Percentiles rank a stretch among this genome's conserved stretches.
phyloP scores from a whole-genome alignment of 1,139 yeast genomes.

The Yamadazyma kanchanaburiensis region DNA sequence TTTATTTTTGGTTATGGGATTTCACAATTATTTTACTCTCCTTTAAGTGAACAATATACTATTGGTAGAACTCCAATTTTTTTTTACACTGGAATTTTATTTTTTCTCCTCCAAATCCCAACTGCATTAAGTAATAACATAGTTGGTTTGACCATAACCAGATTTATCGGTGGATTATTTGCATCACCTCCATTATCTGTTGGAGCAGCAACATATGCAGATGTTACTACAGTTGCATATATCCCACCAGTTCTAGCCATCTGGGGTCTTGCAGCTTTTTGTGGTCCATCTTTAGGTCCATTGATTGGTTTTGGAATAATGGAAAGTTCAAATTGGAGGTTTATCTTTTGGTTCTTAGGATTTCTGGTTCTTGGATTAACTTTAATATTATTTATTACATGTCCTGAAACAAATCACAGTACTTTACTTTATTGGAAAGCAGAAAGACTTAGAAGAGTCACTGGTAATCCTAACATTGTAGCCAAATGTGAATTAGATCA shows the following conservation, averaged over 20 bases:
- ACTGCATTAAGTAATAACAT: conserved; percentile 29
- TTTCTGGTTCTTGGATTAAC: conserved; percentile 34
- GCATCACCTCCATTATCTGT: conserved; percentile 36
- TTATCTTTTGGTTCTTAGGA: conserved; percentile 43
- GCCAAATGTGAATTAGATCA: conserved; percentile 40
- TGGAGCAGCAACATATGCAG: conserved; percentile 24
- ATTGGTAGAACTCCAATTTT: conserved; percentile 52
- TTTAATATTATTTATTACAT: conserved; percentile 26
- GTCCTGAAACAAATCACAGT: conserved; percentile 53
- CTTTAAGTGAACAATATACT: conserved; percentile 45
- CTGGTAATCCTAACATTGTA: conserved; percentile 40
- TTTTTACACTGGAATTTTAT: conserved; percentile 25
- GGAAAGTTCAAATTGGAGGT: conserved; percentile 32
- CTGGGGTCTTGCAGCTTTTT: conserved; percentile 31
- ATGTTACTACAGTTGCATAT: conserved; percentile 11
- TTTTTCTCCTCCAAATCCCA: conserved; percentile 31
- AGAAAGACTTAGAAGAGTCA: conserved; percentile 38
- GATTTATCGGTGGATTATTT: conserved; percentile 33
- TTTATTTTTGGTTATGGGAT: conserved; percentile 54
- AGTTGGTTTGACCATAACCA: conserved; percentile 27
- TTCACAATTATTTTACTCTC: conserved; percentile 54
- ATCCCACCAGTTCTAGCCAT: conserved; percentile 24
- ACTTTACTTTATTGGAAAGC: conserved; percentile 49
- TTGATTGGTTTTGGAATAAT: conserved; percentile 26
- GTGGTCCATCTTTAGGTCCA: conserved; percentile 35